Percentiles rank a stretch among this genome's conserved stretches.
Conservation (phyloP, 1,139 yeast species). For the Pichia sp. region DNA sequence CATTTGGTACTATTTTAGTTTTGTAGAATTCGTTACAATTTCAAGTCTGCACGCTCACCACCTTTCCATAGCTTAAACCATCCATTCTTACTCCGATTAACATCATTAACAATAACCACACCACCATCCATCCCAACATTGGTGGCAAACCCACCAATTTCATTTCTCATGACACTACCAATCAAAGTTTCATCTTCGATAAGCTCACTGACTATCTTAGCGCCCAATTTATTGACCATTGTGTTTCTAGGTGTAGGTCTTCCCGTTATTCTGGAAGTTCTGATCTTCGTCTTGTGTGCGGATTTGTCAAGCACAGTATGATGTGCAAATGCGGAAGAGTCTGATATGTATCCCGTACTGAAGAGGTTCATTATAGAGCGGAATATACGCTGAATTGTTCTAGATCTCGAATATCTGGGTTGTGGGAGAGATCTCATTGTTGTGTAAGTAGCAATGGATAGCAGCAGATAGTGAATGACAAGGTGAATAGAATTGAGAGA, state of each 20-base stretch:
- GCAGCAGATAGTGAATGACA: no score
- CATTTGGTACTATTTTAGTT: no score
- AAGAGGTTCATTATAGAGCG: slow-evolving; percentile 24
- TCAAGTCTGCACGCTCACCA: slow-evolving; percentile 4
- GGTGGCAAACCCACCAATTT: slow-evolving; percentile 6
- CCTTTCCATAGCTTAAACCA: slow-evolving; percentile 8
- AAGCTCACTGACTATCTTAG: slow-evolving; percentile 21
- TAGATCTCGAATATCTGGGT: slow-evolving; percentile 26
- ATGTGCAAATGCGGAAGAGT: slow-evolving; percentile 25
- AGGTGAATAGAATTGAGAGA: no score
- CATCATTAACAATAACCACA: slow-evolving; percentile 7
- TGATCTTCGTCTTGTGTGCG: slow-evolving; percentile 21
- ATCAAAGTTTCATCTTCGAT: slow-evolving; percentile 19
- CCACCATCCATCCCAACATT: neutral
- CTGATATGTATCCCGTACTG: slow-evolving; percentile 27
- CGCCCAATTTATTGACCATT: slow-evolving; percentile 18
- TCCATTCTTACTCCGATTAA: slow-evolving; percentile 1
- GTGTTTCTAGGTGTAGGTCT: slow-evolving; percentile 25
- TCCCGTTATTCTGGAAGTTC: slow-evolving; percentile 25
- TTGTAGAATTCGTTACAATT: no score
- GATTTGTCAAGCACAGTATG: slow-evolving; percentile 17
- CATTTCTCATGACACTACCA: slow-evolving; percentile 13
- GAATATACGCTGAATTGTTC: slow-evolving; percentile 26
- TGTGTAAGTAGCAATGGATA: neutral
- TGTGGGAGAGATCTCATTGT: slow-evolving; percentile 29